Conservation (phyloP, 495 filamentous ascomycete genomes). For the Aeminium ludgeri region DNA sequence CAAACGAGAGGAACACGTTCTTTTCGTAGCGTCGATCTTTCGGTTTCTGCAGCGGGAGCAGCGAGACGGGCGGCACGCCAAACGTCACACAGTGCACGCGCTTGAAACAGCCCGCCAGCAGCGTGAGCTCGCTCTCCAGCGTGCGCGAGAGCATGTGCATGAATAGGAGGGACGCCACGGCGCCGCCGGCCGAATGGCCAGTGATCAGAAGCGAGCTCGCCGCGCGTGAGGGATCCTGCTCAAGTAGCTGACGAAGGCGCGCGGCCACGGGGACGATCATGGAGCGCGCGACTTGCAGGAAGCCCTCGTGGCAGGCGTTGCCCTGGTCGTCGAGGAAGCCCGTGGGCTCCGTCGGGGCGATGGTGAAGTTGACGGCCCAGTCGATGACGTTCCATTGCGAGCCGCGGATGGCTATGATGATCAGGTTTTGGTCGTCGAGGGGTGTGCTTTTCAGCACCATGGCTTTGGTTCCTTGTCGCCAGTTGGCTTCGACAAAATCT, state of each 20-base stretch:
- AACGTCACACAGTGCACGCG: slow-evolving; percentile 70
- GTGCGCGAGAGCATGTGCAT: slow-evolving; percentile 52
- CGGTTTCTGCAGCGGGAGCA: slow-evolving; percentile 48
- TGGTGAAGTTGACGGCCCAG: slow-evolving; percentile 65
- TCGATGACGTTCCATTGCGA: slow-evolving; percentile 57
- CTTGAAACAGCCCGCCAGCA: slow-evolving; percentile 50
- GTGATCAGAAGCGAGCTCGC: slow-evolving; percentile 54
- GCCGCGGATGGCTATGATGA: slow-evolving; percentile 67
- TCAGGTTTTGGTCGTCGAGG: slow-evolving; percentile 55
- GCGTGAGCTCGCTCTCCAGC: slow-evolving; percentile 46
- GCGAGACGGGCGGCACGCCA: slow-evolving; percentile 57
- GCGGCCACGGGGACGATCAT: slow-evolving; percentile 59
- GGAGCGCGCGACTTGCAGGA: slow-evolving; percentile 52
- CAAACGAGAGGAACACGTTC: slow-evolving; percentile 55
- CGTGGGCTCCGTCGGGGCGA: slow-evolving; percentile 40
- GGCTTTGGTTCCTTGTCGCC: slow-evolving; percentile 56
- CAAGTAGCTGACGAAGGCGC: slow-evolving; percentile 46
- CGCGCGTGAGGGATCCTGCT: slow-evolving; percentile 49
- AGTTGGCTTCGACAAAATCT: slow-evolving; percentile 50
- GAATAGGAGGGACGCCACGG: slow-evolving; percentile 61
- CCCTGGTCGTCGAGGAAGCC: slow-evolving; percentile 59
- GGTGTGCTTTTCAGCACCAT: slow-evolving; percentile 68
- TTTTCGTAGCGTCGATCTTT: slow-evolving; percentile 31
- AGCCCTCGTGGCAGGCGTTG: slow-evolving; percentile 65
- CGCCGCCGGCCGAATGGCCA: slow-evolving; percentile 70